phyloP scores from a whole-genome alignment of 306 rosid genomes.

The Begonia masoniana region DNA sequence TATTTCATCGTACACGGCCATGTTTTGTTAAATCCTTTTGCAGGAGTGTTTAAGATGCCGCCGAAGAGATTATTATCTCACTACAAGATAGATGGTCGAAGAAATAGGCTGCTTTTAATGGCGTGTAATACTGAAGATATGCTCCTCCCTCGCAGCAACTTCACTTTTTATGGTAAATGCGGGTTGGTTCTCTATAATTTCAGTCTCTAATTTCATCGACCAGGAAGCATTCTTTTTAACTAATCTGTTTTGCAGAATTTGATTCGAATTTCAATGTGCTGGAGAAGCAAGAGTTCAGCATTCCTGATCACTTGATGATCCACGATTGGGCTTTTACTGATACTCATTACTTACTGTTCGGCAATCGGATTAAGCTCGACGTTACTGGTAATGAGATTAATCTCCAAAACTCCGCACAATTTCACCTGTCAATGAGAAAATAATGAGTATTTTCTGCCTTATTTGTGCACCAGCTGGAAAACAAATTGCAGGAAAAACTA shows the following conservation, averaged over 20 bases:
- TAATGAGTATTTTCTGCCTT: too few relatives aligned
- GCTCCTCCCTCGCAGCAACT: constrained; percentile 69
- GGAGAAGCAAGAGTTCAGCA: constrained; percentile 40
- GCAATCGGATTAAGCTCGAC: constrained; percentile 88
- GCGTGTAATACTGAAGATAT: constrained; percentile 95
- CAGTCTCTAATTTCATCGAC: too few relatives aligned
- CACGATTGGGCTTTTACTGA: constrained; percentile 95
- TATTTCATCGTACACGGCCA: too few relatives aligned
- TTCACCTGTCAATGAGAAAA: too few relatives aligned
- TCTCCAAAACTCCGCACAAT: too few relatives aligned
- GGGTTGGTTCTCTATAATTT: not conserved
- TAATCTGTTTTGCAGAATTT: constrained; percentile 27
- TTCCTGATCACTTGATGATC: constrained; percentile 85
- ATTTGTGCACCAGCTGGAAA: too few relatives aligned
- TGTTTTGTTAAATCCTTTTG: too few relatives aligned
- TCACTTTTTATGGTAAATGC: constrained; percentile 53
- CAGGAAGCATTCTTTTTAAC: too few relatives aligned
- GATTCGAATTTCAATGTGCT: constrained; percentile 47
- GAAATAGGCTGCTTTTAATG: constrained; percentile 44
- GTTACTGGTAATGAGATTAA: constrained; percentile 27
- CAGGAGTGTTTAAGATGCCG: constrained; percentile 93
- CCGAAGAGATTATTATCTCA: constrained; percentile 80
- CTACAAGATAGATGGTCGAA: constrained; percentile 55
- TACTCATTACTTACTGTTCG: constrained; percentile 62
- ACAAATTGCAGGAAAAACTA: too few relatives aligned